Percentiles rank a stretch among this genome's conserved stretches.
Evolutionary conservation across 768 basidiomycete species (phyloP).

Genomic region (Naganishia vaughanmartiniae): DNA sequence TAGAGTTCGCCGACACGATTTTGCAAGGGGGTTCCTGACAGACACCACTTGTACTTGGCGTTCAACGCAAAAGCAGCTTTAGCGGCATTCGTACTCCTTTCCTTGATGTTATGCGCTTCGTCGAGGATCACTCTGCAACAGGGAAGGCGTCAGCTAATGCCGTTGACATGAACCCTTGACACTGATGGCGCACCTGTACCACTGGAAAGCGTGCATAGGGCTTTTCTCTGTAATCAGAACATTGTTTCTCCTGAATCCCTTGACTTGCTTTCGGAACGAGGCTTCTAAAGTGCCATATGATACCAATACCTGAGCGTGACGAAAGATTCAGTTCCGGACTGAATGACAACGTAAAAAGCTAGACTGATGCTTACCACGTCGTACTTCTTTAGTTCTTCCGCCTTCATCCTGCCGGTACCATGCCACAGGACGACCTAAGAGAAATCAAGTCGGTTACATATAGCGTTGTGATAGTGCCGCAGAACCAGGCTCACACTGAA

Average conservation of each 20-base stretch:
- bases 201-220: constrained; percentile 75
- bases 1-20: constrained; percentile 99
- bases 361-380: constrained; percentile 65
- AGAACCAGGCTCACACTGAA: constrained; percentile 56
- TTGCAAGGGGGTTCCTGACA: constrained; percentile 93
- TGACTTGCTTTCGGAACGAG: constrained; percentile 86
- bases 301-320: constrained; percentile 38
- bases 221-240: constrained; percentile 82
- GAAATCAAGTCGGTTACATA: not conserved
- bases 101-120: constrained; percentile 98
- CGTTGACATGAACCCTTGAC: not conserved
- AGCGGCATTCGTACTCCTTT: constrained; percentile 87
- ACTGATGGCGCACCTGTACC: constrained; percentile 60
- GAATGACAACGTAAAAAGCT: not conserved
- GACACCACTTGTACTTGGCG: constrained; percentile 82
- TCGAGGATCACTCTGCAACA: constrained; percentile 60
- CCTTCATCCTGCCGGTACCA: constrained; percentile 68
- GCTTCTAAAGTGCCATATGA: constrained; percentile 87
- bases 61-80: constrained; percentile 91
- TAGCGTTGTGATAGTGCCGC: not conserved
- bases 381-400: constrained; percentile 72
- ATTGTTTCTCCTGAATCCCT: constrained; percentile 84
- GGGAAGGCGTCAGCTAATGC: constrained; percentile 19
- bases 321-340: constrained; percentile 21
- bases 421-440: constrained; percentile 80